Base-by-base conservation (phyloP, 176 grass and related monocot species). In the Rhynchospora breviuscula region DNA sequence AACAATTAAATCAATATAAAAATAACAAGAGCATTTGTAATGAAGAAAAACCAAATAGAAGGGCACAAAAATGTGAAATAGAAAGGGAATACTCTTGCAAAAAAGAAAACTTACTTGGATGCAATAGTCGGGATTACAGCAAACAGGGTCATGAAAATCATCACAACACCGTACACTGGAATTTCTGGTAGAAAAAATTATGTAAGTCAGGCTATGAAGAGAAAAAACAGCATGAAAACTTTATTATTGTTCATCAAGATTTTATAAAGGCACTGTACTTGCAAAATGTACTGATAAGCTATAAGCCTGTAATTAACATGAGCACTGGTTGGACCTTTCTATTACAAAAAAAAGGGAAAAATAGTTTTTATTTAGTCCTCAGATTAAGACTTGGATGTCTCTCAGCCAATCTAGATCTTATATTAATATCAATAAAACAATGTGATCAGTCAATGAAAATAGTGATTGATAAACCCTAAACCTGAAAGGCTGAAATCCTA, bases 41-140 rank as follows among this genome's bases (percentile, higher is more conserved):
- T 81, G 67, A 74, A 25, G 21, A 29, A 5, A 62, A 19, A 79
- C 29, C 22, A 79, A 80, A 31, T 59, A 65, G 64, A 63, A 59
- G 63, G 78, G 52, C 57, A 86, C 17, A 40, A 89, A 81, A 59
- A 48, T 65, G 31, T 23, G 44, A 23, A 59, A 58, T 49, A 78
- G n/a, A 14, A 86, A 14, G 46, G 58, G 40, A 13, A 54, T 23
- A 84, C 26, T 84, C 87, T 57, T 57, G 25, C 23, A 78, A 76
- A 12, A 51, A 57, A 40, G 23, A 25, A 78, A 78, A 25, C 73
- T 91, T 86, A 98, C 92, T 98, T 98, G 89, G 95, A 94, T 83
- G 68, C 61, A 90, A 95, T 86, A 81, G 95, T 98, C 25, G 95
- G 95, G 46, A 98, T 72, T 61, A 98, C 95, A 63, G 83, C 91